Base-by-base conservation (phyloP, 306 rosid species). In the Citrullus mucosospermus region DNA sequence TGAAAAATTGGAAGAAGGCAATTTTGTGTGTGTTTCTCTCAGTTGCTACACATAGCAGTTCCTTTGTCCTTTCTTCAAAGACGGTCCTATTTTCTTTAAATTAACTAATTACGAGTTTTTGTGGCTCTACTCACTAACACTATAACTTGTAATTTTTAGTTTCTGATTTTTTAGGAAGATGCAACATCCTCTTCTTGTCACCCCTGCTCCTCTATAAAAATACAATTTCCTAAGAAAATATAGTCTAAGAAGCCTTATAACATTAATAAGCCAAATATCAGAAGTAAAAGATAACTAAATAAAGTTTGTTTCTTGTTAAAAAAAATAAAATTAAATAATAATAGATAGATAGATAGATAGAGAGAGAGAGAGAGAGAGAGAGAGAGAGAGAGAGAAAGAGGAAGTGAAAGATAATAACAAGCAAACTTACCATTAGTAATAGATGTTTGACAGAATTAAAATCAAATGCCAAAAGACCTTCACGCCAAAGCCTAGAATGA, bases 351-450 rank as follows among this genome's bases (percentile, higher is more conserved):
- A 43, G 8, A 48, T 2, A 48, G 16, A 11, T 2, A 48, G 9
- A 48, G 6, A 39, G 6, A 41, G 1, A 7, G 5, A 7, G 5
- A 43, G 8, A 48, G 11, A 48, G 16, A 11, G 11, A 48, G 9
- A 48, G 6, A 39, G 7, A 41, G 1, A 8, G 5, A 44, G 8
- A 48, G 9, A 48, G 17, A 12, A 3, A 48, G 11, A 48, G 54
- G 4, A 68, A 41, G 51, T 65, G 36, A 46, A 32, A 82, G 54
- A 62, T 55, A 59, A 50, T 16, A 10, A 78, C 68, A 81, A 71
- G 79, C 38, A 80, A 79, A 80, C 58, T 92, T 90, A 95, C 99
- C 57, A 87, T 85, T 80, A 95, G 88, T 75, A 95, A 85, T 77
- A 90, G 85, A 74, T 75, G 82, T 84, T 95, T 95, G 78, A 89